Base-by-base conservation (phyloP, 768 basidiomycete species). In the Termitomyces sp. region DNA sequence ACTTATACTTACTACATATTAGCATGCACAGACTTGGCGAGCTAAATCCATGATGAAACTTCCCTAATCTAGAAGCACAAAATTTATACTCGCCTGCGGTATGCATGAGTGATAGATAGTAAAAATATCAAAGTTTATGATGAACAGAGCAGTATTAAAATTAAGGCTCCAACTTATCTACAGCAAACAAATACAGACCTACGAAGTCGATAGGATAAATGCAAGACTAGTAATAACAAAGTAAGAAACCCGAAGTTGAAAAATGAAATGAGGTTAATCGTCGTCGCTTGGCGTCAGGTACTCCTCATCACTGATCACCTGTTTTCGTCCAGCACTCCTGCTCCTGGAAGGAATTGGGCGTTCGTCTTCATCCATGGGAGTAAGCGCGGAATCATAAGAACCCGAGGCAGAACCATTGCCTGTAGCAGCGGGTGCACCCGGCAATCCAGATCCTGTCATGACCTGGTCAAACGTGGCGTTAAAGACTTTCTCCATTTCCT, bases 401-500 rank as follows among this genome's bases (percentile, higher is more conserved):
- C 79, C 82, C 42, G 83, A 75, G 36, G 81, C 77, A 47, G 82
- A 78, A 1, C 77, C 74, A 57, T 77, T 64, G 46, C 68, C 67
- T 54, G 67, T 59, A 34, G 49, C 58, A 51, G 69, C 59, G 17
- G 86, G 82, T 3, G 89, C 90, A 60, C 92, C 92, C 45, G 92
- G 91, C 29, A 92, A 77, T 48, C 88, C 89, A 46, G 84, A 86
- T 25, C 88, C 89, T 14, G 75, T 78, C 49, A 89, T 86, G 55
- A 79, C 74, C 40, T 83, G 83, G 47, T 86, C 81, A 68, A 88
- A 93, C 9, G 87, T 78, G 32, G 85, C 79, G 62, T 90, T 83
- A 71, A 96, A 94, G 53, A 88, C 87, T 70, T 90, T 91, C 76
- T 96, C 91, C 91, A 96, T 93, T 77, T 94, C 92, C 53, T 93